Conservation (phyloP, 305 asterid genomes). For the Caryopteris hybrid region DNA sequence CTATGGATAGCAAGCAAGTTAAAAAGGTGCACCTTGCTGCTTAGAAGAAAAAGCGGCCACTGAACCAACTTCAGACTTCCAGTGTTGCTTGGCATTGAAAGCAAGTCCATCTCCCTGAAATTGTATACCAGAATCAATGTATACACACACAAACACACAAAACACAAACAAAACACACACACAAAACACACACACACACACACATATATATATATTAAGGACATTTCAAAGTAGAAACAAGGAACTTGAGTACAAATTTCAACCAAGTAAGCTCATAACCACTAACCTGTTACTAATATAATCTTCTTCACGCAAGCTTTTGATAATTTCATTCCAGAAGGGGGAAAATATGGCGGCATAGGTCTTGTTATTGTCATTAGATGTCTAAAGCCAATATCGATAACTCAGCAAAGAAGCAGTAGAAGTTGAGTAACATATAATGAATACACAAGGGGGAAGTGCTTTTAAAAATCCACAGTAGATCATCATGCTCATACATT, state of each 20-base stretch:
- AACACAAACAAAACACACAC: too few species aligned
- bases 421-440: neutral
- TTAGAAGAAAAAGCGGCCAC: conserved; percentile 98
- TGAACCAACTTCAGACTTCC: conserved; percentile 92
- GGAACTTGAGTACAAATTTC: conserved; percentile 11
- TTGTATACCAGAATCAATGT: neutral
- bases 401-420: conserved; percentile 15
- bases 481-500: neutral
- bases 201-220: neutral
- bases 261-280: conserved; percentile 12
- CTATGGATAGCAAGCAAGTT: conserved; percentile 15
- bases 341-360: conserved; percentile 88
- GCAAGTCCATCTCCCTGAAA: conserved; percentile 95
- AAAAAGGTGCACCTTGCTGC: conserved; percentile 74
- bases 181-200: too few species aligned
- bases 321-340: conserved; percentile 97
- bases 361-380: conserved; percentile 67
- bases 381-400: conserved; percentile 31
- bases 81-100: conserved; percentile 94
- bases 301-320: conserved; percentile 97
- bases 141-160: neutral
- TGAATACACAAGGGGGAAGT: neutral
- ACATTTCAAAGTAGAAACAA: neutral
- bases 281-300: conserved; percentile 84
- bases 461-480: neutral